These are phyloP conservation scores for Crassisporium funariophilum DNA, from an alignment of 768 basidiomycete genomes.

Conservation along the genomic window DNA sequence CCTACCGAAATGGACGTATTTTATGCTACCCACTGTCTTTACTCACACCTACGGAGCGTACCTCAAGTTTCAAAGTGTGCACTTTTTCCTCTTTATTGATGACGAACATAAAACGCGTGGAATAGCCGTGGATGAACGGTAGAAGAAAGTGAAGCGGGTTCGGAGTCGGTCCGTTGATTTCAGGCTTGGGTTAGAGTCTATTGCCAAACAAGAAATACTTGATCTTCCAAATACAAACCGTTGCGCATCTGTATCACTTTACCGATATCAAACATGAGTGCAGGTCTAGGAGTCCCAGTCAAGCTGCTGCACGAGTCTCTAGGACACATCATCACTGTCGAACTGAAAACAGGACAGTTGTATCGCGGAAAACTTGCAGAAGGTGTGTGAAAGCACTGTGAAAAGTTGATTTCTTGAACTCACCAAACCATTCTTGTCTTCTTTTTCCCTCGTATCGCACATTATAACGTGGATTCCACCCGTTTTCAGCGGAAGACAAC, in stretches of 20 bases:
- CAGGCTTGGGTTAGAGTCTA: slow-evolving; percentile 4
- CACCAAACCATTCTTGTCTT: slow-evolving; percentile 18
- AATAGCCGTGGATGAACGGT: no score
- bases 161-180: no score
- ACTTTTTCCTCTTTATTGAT: no score
- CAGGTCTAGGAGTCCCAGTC: slow-evolving; percentile 91
- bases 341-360: slow-evolving; percentile 95
- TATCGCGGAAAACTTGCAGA: slow-evolving; percentile 98
- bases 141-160: no score
- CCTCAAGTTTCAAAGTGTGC: no score
- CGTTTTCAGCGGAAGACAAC: slow-evolving; percentile 87
- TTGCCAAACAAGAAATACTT: slow-evolving; percentile 6
- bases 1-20: no score
- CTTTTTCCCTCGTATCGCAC: slow-evolving; percentile 13
- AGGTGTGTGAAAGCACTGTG: slow-evolving; percentile 53
- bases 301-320: slow-evolving; percentile 96
- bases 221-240: neutral
- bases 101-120: no score
- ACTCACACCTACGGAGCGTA: no score
- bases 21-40: no score
- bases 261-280: slow-evolving; percentile 44
- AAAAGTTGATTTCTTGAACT: slow-evolving; percentile 6
- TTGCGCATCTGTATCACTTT: neutral
- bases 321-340: slow-evolving; percentile 96
- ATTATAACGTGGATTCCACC: slow-evolving; percentile 4